A percentile compares a stretch with the other conserved stretches of the same genome.
These are phyloP conservation scores for Fusarium hainanense DNA, from an alignment of 2,329 filamentous ascomycete genomes.

Conservation along the genomic window DNA sequence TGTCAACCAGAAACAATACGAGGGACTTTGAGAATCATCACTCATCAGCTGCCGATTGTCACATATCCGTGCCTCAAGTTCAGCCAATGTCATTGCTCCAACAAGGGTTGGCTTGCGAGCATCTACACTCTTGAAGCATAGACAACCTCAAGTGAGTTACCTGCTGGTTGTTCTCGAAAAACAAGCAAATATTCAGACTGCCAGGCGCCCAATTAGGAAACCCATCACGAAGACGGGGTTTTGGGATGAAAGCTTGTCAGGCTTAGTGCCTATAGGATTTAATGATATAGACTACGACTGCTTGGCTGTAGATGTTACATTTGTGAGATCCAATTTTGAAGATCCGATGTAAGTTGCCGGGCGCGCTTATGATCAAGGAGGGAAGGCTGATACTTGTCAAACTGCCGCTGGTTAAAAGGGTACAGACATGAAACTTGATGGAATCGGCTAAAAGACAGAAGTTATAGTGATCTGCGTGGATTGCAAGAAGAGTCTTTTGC, in stretches of 20 bases:
- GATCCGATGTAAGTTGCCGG: conserved; percentile 20
- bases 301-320: conserved; percentile 21
- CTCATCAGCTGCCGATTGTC: neutral
- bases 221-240: neutral
- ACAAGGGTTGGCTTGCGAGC: conserved; percentile 8
- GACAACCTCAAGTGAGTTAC: neutral
- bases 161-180: neutral
- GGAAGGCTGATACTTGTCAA: conserved; percentile 23
- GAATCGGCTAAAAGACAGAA: neutral
- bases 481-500: neutral
- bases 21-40: conserved; percentile 2
- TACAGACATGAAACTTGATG: conserved; percentile 19
- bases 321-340: conserved; percentile 8
- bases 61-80: neutral
- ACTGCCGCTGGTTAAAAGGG: conserved; percentile 9
- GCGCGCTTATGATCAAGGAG: conserved; percentile 12
- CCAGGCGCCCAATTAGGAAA: neutral
- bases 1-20: neutral
- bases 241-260: conserved; percentile 7
- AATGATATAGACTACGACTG: neutral
- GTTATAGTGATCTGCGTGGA: conserved; percentile 1
- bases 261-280: conserved; percentile 2
- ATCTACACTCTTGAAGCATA: neutral
- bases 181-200: neutral
- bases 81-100: neutral